A percentile compares a stretch with the other conserved stretches of the same genome.
Evolutionary conservation across 2,329 filamentous ascomycete genomes (phyloP).

Genomic region (Microthyrium microscopicum): DNA sequence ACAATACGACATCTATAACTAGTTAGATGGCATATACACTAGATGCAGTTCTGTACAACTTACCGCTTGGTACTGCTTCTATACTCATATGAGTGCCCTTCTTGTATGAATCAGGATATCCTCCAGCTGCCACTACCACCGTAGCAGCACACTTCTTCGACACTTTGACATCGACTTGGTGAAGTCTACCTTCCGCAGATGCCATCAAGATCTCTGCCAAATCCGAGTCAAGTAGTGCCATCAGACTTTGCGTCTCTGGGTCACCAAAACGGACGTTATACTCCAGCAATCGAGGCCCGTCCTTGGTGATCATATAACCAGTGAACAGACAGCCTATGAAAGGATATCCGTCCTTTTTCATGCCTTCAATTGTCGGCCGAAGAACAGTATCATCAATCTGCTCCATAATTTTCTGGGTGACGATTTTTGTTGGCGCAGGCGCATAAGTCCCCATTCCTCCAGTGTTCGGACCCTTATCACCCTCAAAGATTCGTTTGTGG

Average conservation of each 20-base stretch:
- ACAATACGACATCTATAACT: slow-evolving; percentile 48
- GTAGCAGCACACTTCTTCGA: slow-evolving; percentile 64
- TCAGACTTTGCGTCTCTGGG: slow-evolving; percentile 75
- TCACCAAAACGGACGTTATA: slow-evolving; percentile 92
- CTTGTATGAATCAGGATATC: slow-evolving; percentile 69
- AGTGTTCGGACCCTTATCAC: slow-evolving; percentile 81
- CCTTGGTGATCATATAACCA: slow-evolving; percentile 79
- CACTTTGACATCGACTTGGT: slow-evolving; percentile 50
- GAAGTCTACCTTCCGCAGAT: slow-evolving; percentile 59
- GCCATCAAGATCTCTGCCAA: slow-evolving; percentile 79
- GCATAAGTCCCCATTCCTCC: slow-evolving; percentile 97
- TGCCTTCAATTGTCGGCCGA: slow-evolving; percentile 77
- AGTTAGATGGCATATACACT: slow-evolving; percentile 26
- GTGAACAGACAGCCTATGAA: slow-evolving; percentile 62
- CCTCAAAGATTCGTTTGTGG: slow-evolving; percentile 88
- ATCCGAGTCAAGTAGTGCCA: slow-evolving; percentile 71
- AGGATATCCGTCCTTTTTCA: slow-evolving; percentile 50
- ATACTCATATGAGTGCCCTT: slow-evolving; percentile 55
- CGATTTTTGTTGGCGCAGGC: slow-evolving; percentile 44
- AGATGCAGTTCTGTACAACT: slow-evolving; percentile 7
- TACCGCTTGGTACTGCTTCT: slow-evolving; percentile 32
- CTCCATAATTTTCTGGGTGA: slow-evolving; percentile 46
- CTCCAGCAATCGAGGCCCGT: slow-evolving; percentile 69
- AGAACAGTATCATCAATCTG: slow-evolving; percentile 67
- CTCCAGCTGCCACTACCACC: slow-evolving; percentile 82